phyloP scores from a whole-genome alignment of 2,329 filamentous ascomycete genomes.

The Aspergillus fumigatiaffinis region DNA sequence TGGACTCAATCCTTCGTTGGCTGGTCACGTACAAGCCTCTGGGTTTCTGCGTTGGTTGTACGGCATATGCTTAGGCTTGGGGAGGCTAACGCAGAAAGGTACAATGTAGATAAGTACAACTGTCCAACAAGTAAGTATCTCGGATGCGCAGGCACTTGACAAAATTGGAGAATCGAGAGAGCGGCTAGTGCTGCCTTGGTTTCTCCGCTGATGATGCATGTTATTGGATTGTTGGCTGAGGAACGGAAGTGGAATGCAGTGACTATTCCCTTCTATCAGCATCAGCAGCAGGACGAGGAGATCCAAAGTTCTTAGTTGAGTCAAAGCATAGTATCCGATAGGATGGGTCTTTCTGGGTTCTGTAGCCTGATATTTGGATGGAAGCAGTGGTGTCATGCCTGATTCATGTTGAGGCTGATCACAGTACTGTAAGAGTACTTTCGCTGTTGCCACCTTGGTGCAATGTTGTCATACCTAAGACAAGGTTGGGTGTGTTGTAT shows the following conservation, averaged over 20 bases:
- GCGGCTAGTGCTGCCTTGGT: neutral
- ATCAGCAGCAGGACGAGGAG: neutral
- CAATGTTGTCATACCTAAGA: neutral
- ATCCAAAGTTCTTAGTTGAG: neutral
- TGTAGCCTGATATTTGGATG: neutral
- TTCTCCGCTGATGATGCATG: neutral
- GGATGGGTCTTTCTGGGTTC: neutral
- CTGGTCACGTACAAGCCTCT: neutral
- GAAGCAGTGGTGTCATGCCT: neutral
- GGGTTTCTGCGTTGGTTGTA: neutral
- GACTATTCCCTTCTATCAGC: neutral
- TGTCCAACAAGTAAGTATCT: too few relatives aligned
- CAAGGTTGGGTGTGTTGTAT: neutral
- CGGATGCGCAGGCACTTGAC: neutral
- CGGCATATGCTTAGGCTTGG: neutral
- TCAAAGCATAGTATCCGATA: neutral
- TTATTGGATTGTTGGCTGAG: neutral
- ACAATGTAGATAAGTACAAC: neutral
- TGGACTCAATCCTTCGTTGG: neutral
- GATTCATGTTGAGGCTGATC: neutral
- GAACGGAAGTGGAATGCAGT: neutral
- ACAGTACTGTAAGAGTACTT: neutral
- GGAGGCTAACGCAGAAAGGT: neutral
- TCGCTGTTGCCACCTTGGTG: neutral
- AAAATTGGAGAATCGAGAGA: neutral